Evolutionary conservation across 768 basidiomycete species (phyloP), one percentile per base, ranked within the genome.

Genomic region (Rossbeevera mucosa): DNA sequence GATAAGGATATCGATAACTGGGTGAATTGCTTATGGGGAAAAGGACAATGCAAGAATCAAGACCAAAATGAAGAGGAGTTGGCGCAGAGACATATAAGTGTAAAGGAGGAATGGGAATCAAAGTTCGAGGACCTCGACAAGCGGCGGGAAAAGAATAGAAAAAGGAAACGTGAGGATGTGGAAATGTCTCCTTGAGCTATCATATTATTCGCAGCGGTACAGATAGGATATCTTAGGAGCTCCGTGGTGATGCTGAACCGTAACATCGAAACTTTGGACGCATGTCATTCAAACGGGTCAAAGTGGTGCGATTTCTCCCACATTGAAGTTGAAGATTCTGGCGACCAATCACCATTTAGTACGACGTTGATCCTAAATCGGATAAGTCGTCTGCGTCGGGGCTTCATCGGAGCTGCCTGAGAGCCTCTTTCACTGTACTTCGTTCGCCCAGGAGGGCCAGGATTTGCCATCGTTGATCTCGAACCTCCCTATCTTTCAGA

Each of bases 381-480:
- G 12, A 18, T 24, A 18, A 33, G 43, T 52, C 16, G 18, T 41
- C 6, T 7, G 26, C 18, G 22, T 25, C 5, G 18, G 14, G 3
- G 14, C 21, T 26, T 66, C 61, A 72, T 24, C 64, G 64, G 55
- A 70, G 56, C 52, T 74, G 70, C 59, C 76, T 72, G 45, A 79
- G 64, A 20, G 74, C 77, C 47, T 86, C 85, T 59, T 80, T 80
- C 29, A 91, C 79, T 7, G 85, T 79, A 64, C 88, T 90, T 53
- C 88, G 71, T 62, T 91, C 83, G 8, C 77, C 80, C 13, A 91
- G 74, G 22, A 91, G 70, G 45, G 88, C 87, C 58, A 91, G 76
- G 29, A 89, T 78, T 63, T 91, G 88, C 86, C 86, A 88, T 36
- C 82, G 71, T 53, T 82, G 80, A 69, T 90, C 86, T 45, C 78